phyloP scores from a whole-genome alignment of 441 rosid species.

The Sinapis alba region DNA sequence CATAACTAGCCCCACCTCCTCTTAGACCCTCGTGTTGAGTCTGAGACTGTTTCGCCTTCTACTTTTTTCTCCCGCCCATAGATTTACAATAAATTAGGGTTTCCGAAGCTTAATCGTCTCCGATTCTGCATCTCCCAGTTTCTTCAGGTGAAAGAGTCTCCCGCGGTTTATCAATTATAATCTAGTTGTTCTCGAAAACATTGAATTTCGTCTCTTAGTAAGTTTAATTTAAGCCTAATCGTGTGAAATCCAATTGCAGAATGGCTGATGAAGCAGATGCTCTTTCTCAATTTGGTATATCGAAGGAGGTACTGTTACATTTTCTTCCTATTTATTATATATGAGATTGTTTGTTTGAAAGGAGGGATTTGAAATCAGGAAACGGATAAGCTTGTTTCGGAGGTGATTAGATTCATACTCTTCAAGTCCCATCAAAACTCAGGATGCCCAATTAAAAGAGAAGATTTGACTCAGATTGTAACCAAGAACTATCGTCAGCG shows the following conservation, averaged over 20 bases:
- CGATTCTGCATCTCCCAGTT: not conserved
- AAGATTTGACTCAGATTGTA: constrained; percentile 82
- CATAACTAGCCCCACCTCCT: not conserved
- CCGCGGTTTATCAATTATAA: not conserved
- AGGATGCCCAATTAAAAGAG: constrained; percentile 84
- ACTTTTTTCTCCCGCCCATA: constrained; percentile 30
- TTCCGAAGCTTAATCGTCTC: not conserved
- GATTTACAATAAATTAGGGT: constrained; percentile 19
- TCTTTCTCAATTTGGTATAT: constrained; percentile 66
- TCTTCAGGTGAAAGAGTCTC: constrained; percentile 9
- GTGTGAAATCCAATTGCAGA: constrained; percentile 17
- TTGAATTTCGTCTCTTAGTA: not conserved
- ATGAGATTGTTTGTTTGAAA: not conserved
- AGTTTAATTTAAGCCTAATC: not conserved
- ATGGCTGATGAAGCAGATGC: constrained; percentile 57
- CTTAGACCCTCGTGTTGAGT: not conserved
- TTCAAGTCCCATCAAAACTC: constrained; percentile 78
- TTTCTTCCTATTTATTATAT: not conserved
- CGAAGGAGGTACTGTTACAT: constrained; percentile 53
- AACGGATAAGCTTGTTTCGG: constrained; percentile 87
- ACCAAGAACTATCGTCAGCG: constrained; percentile 74
- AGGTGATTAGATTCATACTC: constrained; percentile 77
- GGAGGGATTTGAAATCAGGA: constrained; percentile 43
- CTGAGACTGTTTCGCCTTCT: not conserved
- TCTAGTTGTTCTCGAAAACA: not conserved